Conservation (phyloP, 805 yeast species). For the Candida boidinii region DNA sequence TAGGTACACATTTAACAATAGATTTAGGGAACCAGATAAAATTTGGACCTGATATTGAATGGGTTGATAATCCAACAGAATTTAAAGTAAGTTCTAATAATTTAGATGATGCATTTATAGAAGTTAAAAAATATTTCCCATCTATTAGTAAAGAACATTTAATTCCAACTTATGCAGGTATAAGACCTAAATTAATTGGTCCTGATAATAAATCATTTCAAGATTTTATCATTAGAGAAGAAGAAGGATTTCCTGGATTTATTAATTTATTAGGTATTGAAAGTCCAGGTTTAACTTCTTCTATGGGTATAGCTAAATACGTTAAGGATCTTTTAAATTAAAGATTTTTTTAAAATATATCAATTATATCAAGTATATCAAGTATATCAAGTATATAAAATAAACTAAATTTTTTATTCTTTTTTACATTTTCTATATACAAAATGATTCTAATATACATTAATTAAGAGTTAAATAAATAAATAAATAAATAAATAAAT, state of each 20-base stretch:
- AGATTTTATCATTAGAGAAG: conserved; percentile 69
- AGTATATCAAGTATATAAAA: no score
- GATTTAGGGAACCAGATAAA: conserved; percentile 72
- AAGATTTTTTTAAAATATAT: neutral
- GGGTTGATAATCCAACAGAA: conserved; percentile 47
- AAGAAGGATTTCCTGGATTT: conserved; percentile 68
- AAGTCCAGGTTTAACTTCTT: conserved; percentile 81
- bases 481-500: no score
- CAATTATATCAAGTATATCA: no score
- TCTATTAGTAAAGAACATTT: conserved; percentile 41
- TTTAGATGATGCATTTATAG: conserved; percentile 44
- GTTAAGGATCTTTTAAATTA: conserved; percentile 31
- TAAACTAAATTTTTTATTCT: no score
- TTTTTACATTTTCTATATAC: no score
- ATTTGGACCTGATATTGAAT: conserved; percentile 88
- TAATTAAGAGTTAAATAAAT: no score
- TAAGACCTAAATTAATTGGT: conserved; percentile 66
- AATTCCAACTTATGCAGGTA: conserved; percentile 68
- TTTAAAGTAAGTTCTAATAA: conserved; percentile 41
- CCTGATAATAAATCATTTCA: conserved; percentile 40
- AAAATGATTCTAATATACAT: no score
- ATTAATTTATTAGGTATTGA: conserved; percentile 78
- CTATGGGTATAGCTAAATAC: conserved; percentile 75
- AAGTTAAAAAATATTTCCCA: conserved; percentile 59
- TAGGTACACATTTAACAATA: conserved; percentile 83